Percentiles rank a stretch among this genome's conserved stretches.
These are phyloP conservation scores for Tylopilus rubrobrunneus DNA, from an alignment of 768 basidiomycete genomes.

Conservation along the genomic window DNA sequence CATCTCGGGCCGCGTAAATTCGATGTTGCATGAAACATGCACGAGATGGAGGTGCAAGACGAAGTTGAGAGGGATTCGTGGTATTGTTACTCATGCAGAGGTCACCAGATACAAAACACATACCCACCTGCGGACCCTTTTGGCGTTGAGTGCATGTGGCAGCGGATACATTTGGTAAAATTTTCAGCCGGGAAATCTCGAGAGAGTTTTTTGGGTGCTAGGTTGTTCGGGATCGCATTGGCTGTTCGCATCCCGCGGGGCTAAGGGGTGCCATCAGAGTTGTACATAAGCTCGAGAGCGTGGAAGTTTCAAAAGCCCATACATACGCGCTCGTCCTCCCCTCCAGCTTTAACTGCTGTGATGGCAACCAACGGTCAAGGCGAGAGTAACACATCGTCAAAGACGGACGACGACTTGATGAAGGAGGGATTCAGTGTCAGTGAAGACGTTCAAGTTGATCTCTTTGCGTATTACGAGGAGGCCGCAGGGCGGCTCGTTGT, in stretches of 20 bases:
- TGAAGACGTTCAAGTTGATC: conserved; percentile 26
- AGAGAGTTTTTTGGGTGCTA: too few relatives aligned
- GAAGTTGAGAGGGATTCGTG: too few relatives aligned
- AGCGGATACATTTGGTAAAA: background rate
- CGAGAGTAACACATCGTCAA: background rate
- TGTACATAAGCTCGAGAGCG: background rate
- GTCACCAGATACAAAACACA: too few relatives aligned
- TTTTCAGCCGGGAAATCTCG: background rate
- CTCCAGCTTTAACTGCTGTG: background rate
- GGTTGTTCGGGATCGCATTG: too few relatives aligned
- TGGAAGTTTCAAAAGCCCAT: background rate
- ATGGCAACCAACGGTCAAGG: background rate
- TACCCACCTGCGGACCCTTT: background rate
- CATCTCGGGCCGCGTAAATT: too few relatives aligned
- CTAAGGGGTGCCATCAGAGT: background rate
- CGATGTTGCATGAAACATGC: too few relatives aligned
- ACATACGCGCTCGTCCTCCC: background rate
- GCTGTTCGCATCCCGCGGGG: background rate
- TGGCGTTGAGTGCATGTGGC: background rate
- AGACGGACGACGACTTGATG: conserved; percentile 1
- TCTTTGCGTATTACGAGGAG: conserved; percentile 46
- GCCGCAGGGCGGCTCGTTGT: conserved; percentile 58
- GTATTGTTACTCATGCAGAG: too few relatives aligned
- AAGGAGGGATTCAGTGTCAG: background rate
- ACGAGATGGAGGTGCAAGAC: too few relatives aligned